phyloP scores from a whole-genome alignment of 2,329 filamentous ascomycete genomes.

The Fonsecaea monophora region DNA sequence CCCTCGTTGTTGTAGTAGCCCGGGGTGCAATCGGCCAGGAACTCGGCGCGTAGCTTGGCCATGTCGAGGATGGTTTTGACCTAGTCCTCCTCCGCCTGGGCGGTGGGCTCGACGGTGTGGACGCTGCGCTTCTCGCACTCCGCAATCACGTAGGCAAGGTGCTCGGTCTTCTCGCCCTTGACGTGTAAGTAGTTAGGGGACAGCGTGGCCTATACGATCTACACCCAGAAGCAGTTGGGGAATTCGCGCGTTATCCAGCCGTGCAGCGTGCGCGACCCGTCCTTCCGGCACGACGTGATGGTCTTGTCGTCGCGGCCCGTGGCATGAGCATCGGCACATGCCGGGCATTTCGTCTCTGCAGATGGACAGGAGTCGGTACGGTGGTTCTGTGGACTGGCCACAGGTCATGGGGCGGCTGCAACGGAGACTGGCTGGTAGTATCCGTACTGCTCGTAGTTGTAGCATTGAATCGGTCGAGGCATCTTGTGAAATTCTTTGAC shows the following conservation, averaged over 20 bases:
- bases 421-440: too few relatives aligned
- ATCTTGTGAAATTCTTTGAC: too few relatives aligned
- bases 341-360: too few relatives aligned
- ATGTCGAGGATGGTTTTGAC: constrained; percentile 28
- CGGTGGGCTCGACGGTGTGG: constrained; percentile 31
- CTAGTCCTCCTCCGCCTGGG: constrained; percentile 33
- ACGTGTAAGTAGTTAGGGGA: constrained; percentile 35
- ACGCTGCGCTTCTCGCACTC: constrained; percentile 24
- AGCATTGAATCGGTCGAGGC: too few relatives aligned
- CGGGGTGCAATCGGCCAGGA: constrained; percentile 33
- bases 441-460: too few relatives aligned
- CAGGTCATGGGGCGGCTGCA: too few relatives aligned
- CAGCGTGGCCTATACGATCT: constrained; percentile 32
- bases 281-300: constrained; percentile 40
- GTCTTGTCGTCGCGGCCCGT: constrained; percentile 38
- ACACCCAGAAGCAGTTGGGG: constrained; percentile 36
- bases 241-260: constrained; percentile 32
- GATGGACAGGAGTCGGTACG: too few relatives aligned
- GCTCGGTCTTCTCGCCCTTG: constrained; percentile 32
- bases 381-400: too few relatives aligned
- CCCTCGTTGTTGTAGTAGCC: constrained; percentile 37
- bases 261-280: constrained; percentile 32
- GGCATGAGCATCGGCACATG: too few relatives aligned
- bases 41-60: constrained; percentile 16
- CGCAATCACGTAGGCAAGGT: constrained; percentile 32